Conservation (phyloP, 2,329 filamentous ascomycete species). For the Fusarium nodosum region DNA sequence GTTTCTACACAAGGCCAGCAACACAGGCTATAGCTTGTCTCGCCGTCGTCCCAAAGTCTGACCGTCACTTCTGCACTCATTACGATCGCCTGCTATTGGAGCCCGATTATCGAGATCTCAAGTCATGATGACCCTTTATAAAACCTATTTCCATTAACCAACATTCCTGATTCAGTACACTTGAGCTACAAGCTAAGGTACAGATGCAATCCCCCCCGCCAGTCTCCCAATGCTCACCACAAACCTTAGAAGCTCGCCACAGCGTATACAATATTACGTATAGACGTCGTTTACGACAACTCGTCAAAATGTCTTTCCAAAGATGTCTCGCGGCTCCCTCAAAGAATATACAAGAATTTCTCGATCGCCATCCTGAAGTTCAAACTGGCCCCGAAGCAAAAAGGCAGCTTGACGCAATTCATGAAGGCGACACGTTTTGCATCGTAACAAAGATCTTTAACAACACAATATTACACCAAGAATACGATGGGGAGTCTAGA, state of each 20-base stretch:
- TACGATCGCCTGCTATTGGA: background rate
- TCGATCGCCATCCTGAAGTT: constrained; percentile 6
- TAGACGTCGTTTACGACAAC: background rate
- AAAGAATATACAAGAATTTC: background rate
- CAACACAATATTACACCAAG: background rate
- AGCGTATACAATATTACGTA: background rate
- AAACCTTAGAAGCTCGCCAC: too few species aligned
- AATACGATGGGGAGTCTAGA: background rate
- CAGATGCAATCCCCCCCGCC: too few species aligned
- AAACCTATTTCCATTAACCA: background rate
- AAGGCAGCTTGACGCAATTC: background rate
- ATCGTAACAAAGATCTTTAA: background rate
- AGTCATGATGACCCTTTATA: background rate
- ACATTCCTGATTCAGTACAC: background rate
- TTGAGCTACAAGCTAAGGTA: background rate
- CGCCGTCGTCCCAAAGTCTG: background rate
- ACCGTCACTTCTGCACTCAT: background rate
- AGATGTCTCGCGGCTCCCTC: background rate
- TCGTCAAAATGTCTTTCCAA: background rate
- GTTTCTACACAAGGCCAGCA: background rate
- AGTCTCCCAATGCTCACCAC: background rate
- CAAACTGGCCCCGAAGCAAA: background rate
- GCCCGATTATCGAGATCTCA: background rate
- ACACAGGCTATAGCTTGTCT: background rate
- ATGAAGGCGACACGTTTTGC: constrained; percentile 9